Percentiles rank a stretch among this genome's conserved stretches.
Evolutionary conservation across 345 rosid genomes (phyloP).

Genomic region (Cardamine resedifolia): DNA sequence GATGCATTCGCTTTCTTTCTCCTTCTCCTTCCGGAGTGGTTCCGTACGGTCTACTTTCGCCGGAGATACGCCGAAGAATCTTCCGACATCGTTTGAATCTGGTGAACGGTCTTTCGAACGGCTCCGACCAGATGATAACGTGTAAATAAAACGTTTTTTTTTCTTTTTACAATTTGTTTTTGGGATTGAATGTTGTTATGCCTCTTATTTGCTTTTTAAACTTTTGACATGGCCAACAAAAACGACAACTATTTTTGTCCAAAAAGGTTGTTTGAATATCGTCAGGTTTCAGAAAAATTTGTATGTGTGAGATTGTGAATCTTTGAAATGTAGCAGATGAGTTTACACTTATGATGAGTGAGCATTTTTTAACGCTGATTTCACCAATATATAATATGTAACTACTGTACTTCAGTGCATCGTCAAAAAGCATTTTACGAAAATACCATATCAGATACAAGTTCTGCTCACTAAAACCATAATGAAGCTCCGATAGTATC

Average conservation of each 20-base stretch:
- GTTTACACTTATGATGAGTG: background rate
- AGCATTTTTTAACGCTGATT: background rate
- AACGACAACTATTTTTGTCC: conserved; percentile 3
- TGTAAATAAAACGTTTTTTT: conserved; percentile 17
- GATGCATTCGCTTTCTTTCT: conserved; percentile 41
- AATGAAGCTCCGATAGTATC: background rate
- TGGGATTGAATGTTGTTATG: conserved; percentile 4
- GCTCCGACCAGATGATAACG: conserved; percentile 42
- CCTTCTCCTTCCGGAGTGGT: conserved; percentile 38
- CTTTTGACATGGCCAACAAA: conserved; percentile 18
- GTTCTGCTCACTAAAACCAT: background rate
- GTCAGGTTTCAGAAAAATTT: background rate
- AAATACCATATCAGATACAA: background rate
- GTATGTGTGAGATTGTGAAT: conserved; percentile 24
- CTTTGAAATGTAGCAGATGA: conserved; percentile 13
- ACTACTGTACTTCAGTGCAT: background rate
- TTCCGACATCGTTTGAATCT: conserved; percentile 36
- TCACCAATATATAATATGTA: background rate
- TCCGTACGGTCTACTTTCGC: conserved; percentile 37
- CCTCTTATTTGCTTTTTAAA: conserved; percentile 1
- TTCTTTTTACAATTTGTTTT: background rate
- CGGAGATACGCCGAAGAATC: conserved; percentile 38
- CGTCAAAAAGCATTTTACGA: background rate
- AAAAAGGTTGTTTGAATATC: background rate
- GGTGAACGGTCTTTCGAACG: conserved; percentile 57